Evolutionary conservation across 768 basidiomycete genomes (phyloP).

Genomic region (Panellus pusillus): DNA sequence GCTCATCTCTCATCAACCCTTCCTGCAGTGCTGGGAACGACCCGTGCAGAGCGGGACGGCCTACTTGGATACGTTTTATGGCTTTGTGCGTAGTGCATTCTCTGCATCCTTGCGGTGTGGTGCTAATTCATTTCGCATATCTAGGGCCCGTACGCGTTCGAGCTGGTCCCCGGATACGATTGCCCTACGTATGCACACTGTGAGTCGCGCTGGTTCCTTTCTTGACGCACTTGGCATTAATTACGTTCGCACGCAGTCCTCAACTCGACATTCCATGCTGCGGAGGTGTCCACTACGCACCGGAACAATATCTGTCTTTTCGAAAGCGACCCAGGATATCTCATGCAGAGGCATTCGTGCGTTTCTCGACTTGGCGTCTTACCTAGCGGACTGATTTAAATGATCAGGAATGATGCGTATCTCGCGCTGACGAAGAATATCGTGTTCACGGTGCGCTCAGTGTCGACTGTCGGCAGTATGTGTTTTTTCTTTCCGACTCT

Average conservation of each 20-base stretch:
- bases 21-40: slow-evolving; percentile 44
- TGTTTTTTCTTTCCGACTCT: background rate
- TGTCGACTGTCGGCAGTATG: slow-evolving; percentile 23
- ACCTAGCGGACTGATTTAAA: background rate
- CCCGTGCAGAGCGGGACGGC: slow-evolving; percentile 50
- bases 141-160: slow-evolving; percentile 46
- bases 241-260: slow-evolving; percentile 26
- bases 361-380: background rate
- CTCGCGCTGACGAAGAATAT: slow-evolving; percentile 24
- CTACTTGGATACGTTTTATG: slow-evolving; percentile 41
- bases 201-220: background rate
- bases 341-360: slow-evolving; percentile 24
- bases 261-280: slow-evolving; percentile 49
- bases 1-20: background rate
- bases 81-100: slow-evolving; percentile 19
- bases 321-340: slow-evolving; percentile 45
- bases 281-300: slow-evolving; percentile 38
- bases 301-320: slow-evolving; percentile 54
- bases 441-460: slow-evolving; percentile 24
- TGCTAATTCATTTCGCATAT: slow-evolving; percentile 31
- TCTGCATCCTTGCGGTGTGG: background rate
- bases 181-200: slow-evolving; percentile 52
- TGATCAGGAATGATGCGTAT: slow-evolving; percentile 8
- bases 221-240: background rate
- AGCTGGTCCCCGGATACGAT: slow-evolving; percentile 55